Base-by-base conservation (phyloP, 805 yeast genomes). In the Komagataella phaffii region DNA sequence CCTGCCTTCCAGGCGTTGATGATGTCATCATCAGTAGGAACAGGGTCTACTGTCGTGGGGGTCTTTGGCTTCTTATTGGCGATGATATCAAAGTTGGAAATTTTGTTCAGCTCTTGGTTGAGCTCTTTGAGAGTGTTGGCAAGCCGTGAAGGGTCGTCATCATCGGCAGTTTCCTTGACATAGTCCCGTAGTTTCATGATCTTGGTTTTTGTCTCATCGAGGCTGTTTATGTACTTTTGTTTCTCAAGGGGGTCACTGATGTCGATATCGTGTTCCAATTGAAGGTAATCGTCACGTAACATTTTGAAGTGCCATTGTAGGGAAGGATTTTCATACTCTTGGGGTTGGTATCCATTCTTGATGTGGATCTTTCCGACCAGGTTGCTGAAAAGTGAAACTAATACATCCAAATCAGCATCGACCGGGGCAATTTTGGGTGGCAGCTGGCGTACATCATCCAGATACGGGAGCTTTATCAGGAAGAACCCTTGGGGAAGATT, bases 401-500 rank as follows among this genome's bases (percentile, higher is more conserved):
- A 51, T 6, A 51, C 55, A 44, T 55, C 64, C 44, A 55, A 63
- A 12, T 53, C 55, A 8, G 60, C 53, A 23, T 21, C 30, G 3
- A 45, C 30, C 0, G 48, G 57, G 53, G 24, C 64, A 64, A 2
- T 51, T 52, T 30, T 51, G 48, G 6, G 50, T 0, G 97, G 96
- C 3, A 79, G 63, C 40, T 76, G 72, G 50, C 97, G 70, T 3
- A 88, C 64, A 61, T 88, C 91, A 57, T 88, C 95, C 14, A 78
- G 65, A 71, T 77, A 85, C 1, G 98, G 96, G 19, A 86, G 58
- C 30, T 74, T 72, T 7, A 85, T 72, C 52, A 89, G 63, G 49
- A 83, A 80, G 55, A 91, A 77, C 0, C 96, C 96, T 52, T 85
- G 80, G 0, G 91, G 85, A 30, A 73, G 66, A 17, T n/a, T 14